phyloP scores from a whole-genome alignment of 179 eudicot genomes.

The Spergularia azorica region DNA sequence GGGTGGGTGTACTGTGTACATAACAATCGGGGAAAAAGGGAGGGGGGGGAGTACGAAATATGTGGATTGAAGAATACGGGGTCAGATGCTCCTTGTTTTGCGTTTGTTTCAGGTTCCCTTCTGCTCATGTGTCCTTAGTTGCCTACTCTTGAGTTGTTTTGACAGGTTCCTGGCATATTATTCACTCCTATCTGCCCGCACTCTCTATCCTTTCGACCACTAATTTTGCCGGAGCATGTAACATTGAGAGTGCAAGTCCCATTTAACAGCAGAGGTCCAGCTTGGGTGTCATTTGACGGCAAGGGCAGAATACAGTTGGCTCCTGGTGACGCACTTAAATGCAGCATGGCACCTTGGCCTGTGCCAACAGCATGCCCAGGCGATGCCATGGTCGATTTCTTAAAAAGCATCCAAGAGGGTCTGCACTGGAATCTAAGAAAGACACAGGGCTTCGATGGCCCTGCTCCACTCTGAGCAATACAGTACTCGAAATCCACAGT shows the following conservation, averaged over 20 bases:
- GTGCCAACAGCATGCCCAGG: constrained; percentile 91
- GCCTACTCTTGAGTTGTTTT: background rate
- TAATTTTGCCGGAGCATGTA: constrained; percentile 91
- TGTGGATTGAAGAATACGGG: too few species aligned
- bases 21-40: too few species aligned
- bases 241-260: constrained; percentile 87
- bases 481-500: background rate
- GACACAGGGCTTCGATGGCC: constrained; percentile 81
- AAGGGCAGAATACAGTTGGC: constrained; percentile 74
- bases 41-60: too few species aligned
- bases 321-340: constrained; percentile 90
- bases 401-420: constrained; percentile 91
- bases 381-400: constrained; percentile 83
- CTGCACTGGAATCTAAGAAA: constrained; percentile 98
- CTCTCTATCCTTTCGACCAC: constrained; percentile 92
- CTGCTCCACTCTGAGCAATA: constrained; percentile 26
- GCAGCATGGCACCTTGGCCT: constrained; percentile 99
- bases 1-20: too few species aligned
- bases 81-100: too few species aligned
- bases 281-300: constrained; percentile 97
- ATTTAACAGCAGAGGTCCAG: constrained; percentile 79
- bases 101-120: background rate
- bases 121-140: too few species aligned
- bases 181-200: constrained; percentile 99
- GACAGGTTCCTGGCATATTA: constrained; percentile 90